Percentiles rank a stretch among this genome's conserved stretches.
phyloP scores from a whole-genome alignment of 495 filamentous ascomycete genomes.

The Tuber calosporum region DNA sequence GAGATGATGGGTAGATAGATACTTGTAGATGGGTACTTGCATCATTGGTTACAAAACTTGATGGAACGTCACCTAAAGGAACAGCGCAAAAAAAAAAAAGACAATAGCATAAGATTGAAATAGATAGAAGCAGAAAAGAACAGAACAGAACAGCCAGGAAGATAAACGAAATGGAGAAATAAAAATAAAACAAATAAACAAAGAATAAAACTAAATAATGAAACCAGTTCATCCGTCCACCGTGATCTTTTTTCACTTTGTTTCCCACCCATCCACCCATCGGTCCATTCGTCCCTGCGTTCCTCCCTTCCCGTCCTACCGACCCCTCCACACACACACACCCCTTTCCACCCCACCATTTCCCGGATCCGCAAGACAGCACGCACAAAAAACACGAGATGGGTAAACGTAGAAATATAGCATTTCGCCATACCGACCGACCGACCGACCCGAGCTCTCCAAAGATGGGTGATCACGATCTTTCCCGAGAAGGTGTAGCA shows the following conservation, averaged over 20 bases:
- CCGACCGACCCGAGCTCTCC: background rate
- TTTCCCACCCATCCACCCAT: background rate
- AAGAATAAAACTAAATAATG: background rate
- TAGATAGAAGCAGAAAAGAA: background rate
- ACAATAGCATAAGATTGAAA: too few relatives aligned
- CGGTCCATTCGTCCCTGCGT: background rate
- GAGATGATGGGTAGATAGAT: background rate
- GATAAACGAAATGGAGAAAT: background rate
- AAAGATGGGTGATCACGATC: background rate
- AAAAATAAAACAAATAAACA: background rate
- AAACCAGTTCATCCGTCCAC: background rate
- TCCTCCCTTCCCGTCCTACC: background rate
- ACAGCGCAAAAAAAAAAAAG: background rate
- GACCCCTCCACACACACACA: background rate
- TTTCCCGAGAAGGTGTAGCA: background rate
- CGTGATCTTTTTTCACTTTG: background rate
- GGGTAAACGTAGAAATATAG: background rate
- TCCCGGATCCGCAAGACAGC: background rate
- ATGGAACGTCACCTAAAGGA: background rate
- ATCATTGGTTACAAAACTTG: background rate
- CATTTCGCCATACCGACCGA: conserved; percentile 4
- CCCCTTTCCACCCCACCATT: background rate
- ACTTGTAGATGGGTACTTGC: too few relatives aligned
- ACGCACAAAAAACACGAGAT: background rate
- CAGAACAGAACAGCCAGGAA: background rate